Percentiles rank a stretch among this genome's conserved stretches.
These are phyloP conservation scores for Stachybotrys echinatus DNA, from an alignment of 2,329 filamentous ascomycete species.

Conservation along the genomic window DNA sequence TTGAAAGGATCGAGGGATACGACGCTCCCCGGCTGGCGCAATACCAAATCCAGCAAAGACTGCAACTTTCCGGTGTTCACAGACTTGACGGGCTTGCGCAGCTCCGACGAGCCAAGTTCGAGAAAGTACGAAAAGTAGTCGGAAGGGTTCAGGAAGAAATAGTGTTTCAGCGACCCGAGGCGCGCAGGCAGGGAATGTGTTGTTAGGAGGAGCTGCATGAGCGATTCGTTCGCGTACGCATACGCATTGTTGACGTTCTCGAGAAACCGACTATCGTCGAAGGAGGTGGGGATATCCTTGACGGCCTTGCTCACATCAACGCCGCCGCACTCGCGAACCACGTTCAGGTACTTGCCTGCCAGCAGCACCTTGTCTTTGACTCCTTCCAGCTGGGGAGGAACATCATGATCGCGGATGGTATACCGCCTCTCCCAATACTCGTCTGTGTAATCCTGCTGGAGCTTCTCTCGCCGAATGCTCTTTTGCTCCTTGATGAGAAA, in stretches of 20 bases:
- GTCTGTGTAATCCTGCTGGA: slow-evolving; percentile 96
- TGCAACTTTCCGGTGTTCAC: slow-evolving; percentile 94
- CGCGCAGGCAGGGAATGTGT: slow-evolving; percentile 86
- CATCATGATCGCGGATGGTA: slow-evolving; percentile 84
- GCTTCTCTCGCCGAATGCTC: slow-evolving; percentile 82
- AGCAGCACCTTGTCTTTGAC: slow-evolving; percentile 93
- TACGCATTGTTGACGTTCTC: slow-evolving; percentile 97
- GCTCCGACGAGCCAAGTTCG: slow-evolving; percentile 81
- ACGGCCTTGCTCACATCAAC: slow-evolving; percentile 89
- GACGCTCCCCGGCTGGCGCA: slow-evolving; percentile 92
- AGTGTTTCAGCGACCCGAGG: slow-evolving; percentile 89
- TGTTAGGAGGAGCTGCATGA: slow-evolving; percentile 85
- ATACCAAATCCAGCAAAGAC: slow-evolving; percentile 87
- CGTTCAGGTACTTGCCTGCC: slow-evolving; percentile 96
- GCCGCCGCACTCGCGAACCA: slow-evolving; percentile 93
- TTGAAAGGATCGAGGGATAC: slow-evolving; percentile 96
- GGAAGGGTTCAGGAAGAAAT: slow-evolving; percentile 96
- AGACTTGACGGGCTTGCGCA: slow-evolving; percentile 80
- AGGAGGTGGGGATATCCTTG: slow-evolving; percentile 81
- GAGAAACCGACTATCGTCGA: slow-evolving; percentile 86
- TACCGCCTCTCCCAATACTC: slow-evolving; percentile 99
- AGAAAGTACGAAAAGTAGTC: slow-evolving; percentile 99
- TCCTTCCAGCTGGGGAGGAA: slow-evolving; percentile 84
- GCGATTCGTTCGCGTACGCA: slow-evolving; percentile 87
- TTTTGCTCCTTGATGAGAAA: slow-evolving; percentile 95